Evolutionary conservation across 2,329 filamentous ascomycete species (phyloP).

Genomic region (Biscogniauxia mediterranea): DNA sequence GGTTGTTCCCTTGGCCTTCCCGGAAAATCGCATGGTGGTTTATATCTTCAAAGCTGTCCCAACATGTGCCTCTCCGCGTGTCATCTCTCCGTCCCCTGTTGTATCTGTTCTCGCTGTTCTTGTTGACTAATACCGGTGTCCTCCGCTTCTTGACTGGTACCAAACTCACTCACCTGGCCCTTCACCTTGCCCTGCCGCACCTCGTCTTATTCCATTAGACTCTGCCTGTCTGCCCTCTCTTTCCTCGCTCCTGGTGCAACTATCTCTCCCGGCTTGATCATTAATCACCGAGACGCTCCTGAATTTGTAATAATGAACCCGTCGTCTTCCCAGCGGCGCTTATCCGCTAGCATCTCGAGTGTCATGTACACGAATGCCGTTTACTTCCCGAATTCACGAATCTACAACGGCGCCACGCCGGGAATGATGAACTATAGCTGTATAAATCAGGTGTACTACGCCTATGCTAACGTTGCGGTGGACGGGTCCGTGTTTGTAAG

Average conservation of each 20-base stretch:
- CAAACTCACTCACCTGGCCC: not conserved
- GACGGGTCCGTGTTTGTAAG: constrained; percentile 75
- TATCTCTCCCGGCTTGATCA: constrained; percentile 6
- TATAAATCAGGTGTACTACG: constrained; percentile 80
- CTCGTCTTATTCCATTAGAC: not conserved
- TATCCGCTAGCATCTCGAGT: constrained; percentile 43
- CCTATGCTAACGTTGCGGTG: constrained; percentile 70
- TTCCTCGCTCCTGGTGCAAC: not conserved
- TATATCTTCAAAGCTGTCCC: constrained; percentile 13
- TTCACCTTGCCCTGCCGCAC: not conserved
- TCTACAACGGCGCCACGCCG: constrained; percentile 72
- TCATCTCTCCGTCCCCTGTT: constrained; percentile 8
- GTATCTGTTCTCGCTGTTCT: constrained; percentile 8
- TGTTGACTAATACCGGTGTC: constrained; percentile 9
- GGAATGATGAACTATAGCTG: constrained; percentile 72
- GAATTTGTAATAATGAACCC: constrained; percentile 35
- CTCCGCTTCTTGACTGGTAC: not conserved
- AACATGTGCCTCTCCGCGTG: constrained; percentile 16
- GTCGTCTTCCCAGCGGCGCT: constrained; percentile 43
- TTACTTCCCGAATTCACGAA: constrained; percentile 78
- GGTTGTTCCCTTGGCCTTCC: constrained; percentile 8
- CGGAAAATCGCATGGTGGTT: constrained; percentile 8
- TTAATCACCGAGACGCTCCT: constrained; percentile 1
- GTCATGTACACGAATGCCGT: constrained; percentile 70
- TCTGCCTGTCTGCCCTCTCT: not conserved